Evolutionary conservation across 371 early-diverging fungal species (phyloP).

Genomic region (Capillidium heterosporum): DNA sequence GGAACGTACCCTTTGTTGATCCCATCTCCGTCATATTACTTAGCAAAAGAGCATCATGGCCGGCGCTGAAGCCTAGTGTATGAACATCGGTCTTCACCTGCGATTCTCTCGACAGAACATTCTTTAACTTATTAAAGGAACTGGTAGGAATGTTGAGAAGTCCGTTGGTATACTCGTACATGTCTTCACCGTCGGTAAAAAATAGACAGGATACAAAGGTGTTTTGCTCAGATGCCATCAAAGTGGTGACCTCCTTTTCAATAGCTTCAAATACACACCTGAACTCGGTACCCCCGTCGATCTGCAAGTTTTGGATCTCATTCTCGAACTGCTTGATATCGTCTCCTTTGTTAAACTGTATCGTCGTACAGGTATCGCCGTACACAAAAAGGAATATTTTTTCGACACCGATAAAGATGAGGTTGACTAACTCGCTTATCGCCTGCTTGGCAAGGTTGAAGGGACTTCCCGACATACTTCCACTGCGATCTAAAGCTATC

Average conservation of each 20-base stretch:
- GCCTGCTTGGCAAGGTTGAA: neutral
- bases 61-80: slow-evolving; percentile 11
- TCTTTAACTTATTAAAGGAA: neutral
- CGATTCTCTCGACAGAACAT: neutral
- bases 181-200: slow-evolving; percentile 14
- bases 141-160: neutral
- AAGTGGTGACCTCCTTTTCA: neutral
- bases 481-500: neutral
- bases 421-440: neutral
- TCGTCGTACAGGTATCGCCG: neutral
- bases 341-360: neutral
- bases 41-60: slow-evolving; percentile 13
- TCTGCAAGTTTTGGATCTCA: neutral
- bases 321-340: neutral
- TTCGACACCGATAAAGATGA: neutral
- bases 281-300: neutral
- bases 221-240: neutral
- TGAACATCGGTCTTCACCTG: slow-evolving; percentile 9
- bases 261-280: neutral
- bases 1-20: slow-evolving; percentile 8
- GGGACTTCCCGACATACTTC: neutral
- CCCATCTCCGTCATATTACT: slow-evolving; percentile 14
- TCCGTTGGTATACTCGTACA: neutral
- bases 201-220: slow-evolving; percentile 7
- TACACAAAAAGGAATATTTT: neutral